Evolutionary conservation across 1,284 basidiomycete genomes (phyloP).

Genomic region (Microbotryum saponariae): DNA sequence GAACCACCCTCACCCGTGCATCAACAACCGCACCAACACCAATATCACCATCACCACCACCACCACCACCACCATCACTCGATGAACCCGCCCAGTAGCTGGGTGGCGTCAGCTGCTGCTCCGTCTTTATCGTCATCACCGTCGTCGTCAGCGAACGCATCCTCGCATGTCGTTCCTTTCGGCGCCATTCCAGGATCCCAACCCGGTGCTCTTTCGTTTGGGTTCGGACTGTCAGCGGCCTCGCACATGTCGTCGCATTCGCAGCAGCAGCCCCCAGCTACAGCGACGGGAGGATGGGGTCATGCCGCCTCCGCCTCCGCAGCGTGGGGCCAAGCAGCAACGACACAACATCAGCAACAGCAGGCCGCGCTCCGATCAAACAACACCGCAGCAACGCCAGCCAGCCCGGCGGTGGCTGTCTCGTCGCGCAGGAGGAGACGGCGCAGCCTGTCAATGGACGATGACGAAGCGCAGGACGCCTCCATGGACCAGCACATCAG

Average conservation of each 20-base stretch:
- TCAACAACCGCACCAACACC: too few species aligned
- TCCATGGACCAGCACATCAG: neutral
- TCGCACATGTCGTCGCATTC: constrained; percentile 10
- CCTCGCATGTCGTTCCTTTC: constrained; percentile 9
- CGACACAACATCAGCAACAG: neutral
- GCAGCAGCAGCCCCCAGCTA: neutral
- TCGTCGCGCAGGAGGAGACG: constrained; percentile 6
- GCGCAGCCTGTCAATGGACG: neutral
- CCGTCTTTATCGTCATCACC: too few species aligned
- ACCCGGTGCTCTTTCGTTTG: constrained; percentile 19
- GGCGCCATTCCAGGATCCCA: constrained; percentile 17
- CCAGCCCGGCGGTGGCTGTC: too few species aligned
- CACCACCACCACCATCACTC: too few species aligned
- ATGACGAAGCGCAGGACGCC: neutral
- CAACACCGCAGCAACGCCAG: too few species aligned
- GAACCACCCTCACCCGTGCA: too few species aligned
- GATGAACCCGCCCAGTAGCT: too few species aligned
- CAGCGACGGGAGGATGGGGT: neutral
- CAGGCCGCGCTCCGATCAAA: too few species aligned
- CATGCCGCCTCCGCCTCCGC: neutral
- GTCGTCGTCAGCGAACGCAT: too few species aligned
- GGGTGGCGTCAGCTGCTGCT: too few species aligned
- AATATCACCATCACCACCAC: too few species aligned
- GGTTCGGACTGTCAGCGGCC: constrained; percentile 14
- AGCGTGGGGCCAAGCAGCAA: constrained; percentile 1